phyloP scores from a whole-genome alignment of 2,329 filamentous ascomycete species.

The Fusarium cicatricum region DNA sequence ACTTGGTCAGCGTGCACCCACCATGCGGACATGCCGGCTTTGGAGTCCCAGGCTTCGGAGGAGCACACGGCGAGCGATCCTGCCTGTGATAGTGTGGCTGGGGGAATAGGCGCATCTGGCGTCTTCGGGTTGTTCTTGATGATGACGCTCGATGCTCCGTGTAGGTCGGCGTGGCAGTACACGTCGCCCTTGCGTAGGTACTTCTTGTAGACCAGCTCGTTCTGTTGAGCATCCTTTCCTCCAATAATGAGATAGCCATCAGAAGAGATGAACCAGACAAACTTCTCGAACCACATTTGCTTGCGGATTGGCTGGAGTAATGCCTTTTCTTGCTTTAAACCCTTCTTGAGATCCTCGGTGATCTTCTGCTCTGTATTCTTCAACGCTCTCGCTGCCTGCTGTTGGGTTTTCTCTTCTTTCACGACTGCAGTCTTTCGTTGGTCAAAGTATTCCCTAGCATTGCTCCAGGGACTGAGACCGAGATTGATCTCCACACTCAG shows the following conservation, averaged over 20 bases:
- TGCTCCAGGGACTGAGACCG: constrained; percentile 82
- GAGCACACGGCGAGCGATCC: constrained; percentile 85
- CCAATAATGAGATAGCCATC: constrained; percentile 93
- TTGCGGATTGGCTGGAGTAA: constrained; percentile 83
- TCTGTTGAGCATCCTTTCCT: constrained; percentile 88
- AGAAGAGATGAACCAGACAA: constrained; percentile 92
- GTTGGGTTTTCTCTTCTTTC: constrained; percentile 87
- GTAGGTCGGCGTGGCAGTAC: constrained; percentile 89
- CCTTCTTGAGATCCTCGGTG: constrained; percentile 82
- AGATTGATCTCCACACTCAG: constrained; percentile 88
- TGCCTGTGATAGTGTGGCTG: constrained; percentile 89
- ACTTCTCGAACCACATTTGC: constrained; percentile 97
- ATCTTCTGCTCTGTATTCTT: constrained; percentile 94
- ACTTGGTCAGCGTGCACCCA: constrained; percentile 94
- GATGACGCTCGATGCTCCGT: constrained; percentile 83
- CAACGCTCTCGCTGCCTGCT: constrained; percentile 82
- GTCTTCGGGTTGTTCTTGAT: constrained; percentile 86
- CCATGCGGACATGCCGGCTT: constrained; percentile 94
- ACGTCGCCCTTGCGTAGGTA: constrained; percentile 90
- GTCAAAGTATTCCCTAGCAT: constrained; percentile 91
- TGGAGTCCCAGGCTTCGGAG: constrained; percentile 93
- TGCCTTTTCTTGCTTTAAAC: constrained; percentile 90
- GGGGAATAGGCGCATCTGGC: constrained; percentile 86
- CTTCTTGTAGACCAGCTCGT: constrained; percentile 87
- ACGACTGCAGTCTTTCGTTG: constrained; percentile 84